phyloP scores from a whole-genome alignment of 2,329 filamentous ascomycete genomes.

The Chaetomium strumarium region DNA sequence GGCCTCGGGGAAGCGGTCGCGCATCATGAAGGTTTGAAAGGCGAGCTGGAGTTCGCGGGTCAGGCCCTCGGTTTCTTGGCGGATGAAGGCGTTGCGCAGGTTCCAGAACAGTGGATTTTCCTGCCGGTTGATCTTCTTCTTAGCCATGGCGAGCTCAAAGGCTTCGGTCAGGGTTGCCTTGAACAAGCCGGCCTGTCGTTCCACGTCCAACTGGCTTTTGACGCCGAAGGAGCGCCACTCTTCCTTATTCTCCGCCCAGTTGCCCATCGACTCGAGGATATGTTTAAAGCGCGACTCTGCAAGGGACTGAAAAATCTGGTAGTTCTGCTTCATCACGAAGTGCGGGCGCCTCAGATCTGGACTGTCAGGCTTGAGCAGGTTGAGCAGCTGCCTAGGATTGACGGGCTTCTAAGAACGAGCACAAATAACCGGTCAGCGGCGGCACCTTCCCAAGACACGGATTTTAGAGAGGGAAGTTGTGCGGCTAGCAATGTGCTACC shows the following conservation, averaged over 20 bases:
- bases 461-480: too few relatives aligned
- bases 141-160: slow-evolving; percentile 38
- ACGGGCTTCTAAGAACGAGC: not conserved
- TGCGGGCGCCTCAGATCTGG: not conserved
- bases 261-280: slow-evolving; percentile 29
- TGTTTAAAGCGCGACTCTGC: slow-evolving; percentile 31
- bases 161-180: slow-evolving; percentile 39
- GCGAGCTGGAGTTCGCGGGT: slow-evolving; percentile 56
- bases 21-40: slow-evolving; percentile 61
- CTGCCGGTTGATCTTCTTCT: slow-evolving; percentile 32
- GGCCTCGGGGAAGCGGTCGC: slow-evolving; percentile 49
- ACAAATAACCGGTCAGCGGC: not conserved
- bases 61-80: slow-evolving; percentile 45
- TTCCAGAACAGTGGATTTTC: slow-evolving; percentile 52
- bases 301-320: slow-evolving; percentile 26
- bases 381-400: not conserved
- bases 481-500: too few relatives aligned
- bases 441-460: too few relatives aligned
- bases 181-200: slow-evolving; percentile 42
- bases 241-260: slow-evolving; percentile 23
- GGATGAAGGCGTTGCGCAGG: slow-evolving; percentile 55
- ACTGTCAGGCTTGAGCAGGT: slow-evolving; percentile 1
- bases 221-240: slow-evolving; percentile 34
- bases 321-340: slow-evolving; percentile 19
- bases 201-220: slow-evolving; percentile 36